A percentile compares a stretch with the other conserved stretches of the same genome.
Evolutionary conservation across 2,329 filamentous ascomycete genomes (phyloP).

Genomic region (Fusarium fujikuroi): DNA sequence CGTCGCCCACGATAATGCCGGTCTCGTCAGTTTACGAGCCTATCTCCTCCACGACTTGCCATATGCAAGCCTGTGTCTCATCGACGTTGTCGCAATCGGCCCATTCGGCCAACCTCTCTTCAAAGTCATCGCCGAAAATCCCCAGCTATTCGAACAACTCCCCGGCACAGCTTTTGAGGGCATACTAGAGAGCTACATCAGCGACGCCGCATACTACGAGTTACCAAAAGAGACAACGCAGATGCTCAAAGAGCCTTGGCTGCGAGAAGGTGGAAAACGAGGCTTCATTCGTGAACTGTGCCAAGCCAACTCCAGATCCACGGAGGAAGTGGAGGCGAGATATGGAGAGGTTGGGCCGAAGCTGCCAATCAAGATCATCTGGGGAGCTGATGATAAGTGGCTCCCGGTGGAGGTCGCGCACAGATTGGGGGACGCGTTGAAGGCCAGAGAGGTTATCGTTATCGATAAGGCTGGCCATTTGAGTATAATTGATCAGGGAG

Average conservation of each 20-base stretch:
- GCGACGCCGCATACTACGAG: slow-evolving; percentile 49
- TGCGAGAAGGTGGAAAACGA: slow-evolving; percentile 42
- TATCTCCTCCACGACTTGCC: slow-evolving; percentile 51
- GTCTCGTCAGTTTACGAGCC: slow-evolving; percentile 53
- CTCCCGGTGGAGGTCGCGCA: slow-evolving; percentile 53
- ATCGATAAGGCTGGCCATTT: slow-evolving; percentile 55
- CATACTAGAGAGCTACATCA: slow-evolving; percentile 53
- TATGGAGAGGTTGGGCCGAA: slow-evolving; percentile 50
- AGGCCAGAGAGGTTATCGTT: slow-evolving; percentile 49
- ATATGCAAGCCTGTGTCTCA: slow-evolving; percentile 53
- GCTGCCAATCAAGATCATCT: slow-evolving; percentile 55
- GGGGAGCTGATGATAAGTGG: slow-evolving; percentile 57
- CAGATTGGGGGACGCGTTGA: slow-evolving; percentile 43
- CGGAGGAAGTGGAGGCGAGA: slow-evolving; percentile 49
- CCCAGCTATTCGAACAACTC: slow-evolving; percentile 49
- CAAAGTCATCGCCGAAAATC: slow-evolving; percentile 52
- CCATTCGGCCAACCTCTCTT: slow-evolving; percentile 58
- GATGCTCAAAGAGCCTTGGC: slow-evolving; percentile 51
- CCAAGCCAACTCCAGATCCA: slow-evolving; percentile 41
- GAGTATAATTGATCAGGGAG: slow-evolving; percentile 56
- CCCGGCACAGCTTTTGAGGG: slow-evolving; percentile 50
- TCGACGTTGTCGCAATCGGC: slow-evolving; percentile 56
- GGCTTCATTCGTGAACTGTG: slow-evolving; percentile 56
- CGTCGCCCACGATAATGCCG: slow-evolving; percentile 58
- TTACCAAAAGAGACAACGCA: slow-evolving; percentile 49